These are phyloP conservation scores for Grammothele lineata DNA, from an alignment of 768 basidiomycete species.

Conservation along the genomic window DNA sequence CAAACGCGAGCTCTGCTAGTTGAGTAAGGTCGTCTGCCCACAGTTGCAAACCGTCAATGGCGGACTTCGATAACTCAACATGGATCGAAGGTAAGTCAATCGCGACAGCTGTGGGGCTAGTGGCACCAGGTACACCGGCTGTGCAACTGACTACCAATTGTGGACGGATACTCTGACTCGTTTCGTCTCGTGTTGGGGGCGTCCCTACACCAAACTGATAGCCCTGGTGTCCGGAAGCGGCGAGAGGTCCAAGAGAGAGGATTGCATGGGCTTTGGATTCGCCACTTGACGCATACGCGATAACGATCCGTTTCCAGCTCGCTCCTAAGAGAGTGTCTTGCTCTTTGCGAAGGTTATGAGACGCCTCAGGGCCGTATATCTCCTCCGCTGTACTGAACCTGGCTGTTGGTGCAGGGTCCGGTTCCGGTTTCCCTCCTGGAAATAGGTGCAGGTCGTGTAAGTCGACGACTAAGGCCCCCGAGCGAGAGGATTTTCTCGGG, in stretches of 20 bases:
- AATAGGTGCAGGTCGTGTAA: conserved; percentile 46
- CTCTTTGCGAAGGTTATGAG: no score
- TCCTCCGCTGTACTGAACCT: conserved; percentile 26
- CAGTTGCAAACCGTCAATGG: conserved; percentile 77
- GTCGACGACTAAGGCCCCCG: conserved; percentile 67
- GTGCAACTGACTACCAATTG: conserved; percentile 2
- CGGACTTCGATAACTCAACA: conserved; percentile 54
- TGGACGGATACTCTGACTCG: conserved; percentile 17
- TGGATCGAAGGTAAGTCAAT: conserved; percentile 60
- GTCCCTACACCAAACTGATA: conserved; percentile 14
- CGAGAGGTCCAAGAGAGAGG: conserved; percentile 47
- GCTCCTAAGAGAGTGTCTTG: conserved; percentile 33
- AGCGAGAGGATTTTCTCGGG: conserved; percentile 41
- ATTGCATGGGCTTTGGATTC: conserved; percentile 40
- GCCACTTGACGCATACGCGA: conserved; percentile 43
- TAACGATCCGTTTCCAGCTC: conserved; percentile 41
- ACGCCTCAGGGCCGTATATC: conserved; percentile 1
- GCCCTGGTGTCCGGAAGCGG: conserved; percentile 1
- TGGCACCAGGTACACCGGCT: not conserved
- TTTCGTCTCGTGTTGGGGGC: not conserved
- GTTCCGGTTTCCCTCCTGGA: conserved; percentile 25
- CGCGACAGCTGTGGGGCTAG: conserved; percentile 7
- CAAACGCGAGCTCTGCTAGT: conserved; percentile 48
- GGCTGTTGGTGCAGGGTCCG: conserved; percentile 9
- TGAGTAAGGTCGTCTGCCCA: conserved; percentile 87